These are phyloP conservation scores for Diplodia corticola DNA, from an alignment of 2,329 filamentous ascomycete genomes.

Conservation along the genomic window DNA sequence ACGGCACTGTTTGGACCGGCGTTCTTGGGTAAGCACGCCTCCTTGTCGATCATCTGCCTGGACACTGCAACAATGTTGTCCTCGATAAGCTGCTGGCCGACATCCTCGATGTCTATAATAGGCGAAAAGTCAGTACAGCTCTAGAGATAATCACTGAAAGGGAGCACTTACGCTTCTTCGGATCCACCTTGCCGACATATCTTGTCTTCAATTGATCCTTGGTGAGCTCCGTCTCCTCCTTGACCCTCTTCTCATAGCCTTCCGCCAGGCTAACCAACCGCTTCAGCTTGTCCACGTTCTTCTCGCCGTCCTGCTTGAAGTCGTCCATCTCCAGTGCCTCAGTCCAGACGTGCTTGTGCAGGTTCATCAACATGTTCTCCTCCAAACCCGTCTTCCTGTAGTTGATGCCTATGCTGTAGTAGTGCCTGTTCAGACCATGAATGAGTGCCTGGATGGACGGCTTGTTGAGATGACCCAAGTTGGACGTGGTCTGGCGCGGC, in stretches of 20 bases:
- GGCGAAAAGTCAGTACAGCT: constrained; percentile 27
- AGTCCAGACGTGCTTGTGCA: constrained; percentile 99
- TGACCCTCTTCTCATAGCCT: constrained; percentile 97
- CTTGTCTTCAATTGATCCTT: constrained; percentile 98
- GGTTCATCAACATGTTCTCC: constrained; percentile 99
- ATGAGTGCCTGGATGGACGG: constrained; percentile 99
- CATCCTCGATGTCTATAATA: constrained; percentile 75
- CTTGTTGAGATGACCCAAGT: constrained; percentile 97
- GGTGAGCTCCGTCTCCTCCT: constrained; percentile 95
- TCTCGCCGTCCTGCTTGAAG: constrained; percentile 78
- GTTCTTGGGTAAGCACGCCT: constrained; percentile 77
- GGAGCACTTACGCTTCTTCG: constrained; percentile 77
- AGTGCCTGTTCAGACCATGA: constrained; percentile 95
- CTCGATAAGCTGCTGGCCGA: constrained; percentile 95
- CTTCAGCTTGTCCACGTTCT: constrained; percentile 86
- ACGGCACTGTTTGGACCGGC: constrained; percentile 33
- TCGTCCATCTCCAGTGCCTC: constrained; percentile 97
- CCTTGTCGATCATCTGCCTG: constrained; percentile 99
- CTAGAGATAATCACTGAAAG: background rate
- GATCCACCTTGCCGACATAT: constrained; percentile 98
- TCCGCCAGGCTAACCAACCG: constrained; percentile 85
- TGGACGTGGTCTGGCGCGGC: constrained; percentile 95
- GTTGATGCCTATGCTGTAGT: constrained; percentile 98
- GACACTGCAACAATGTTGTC: constrained; percentile 99
- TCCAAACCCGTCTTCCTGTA: constrained; percentile 97